These are phyloP conservation scores for Lactifluus hygrophoroides DNA, from an alignment of 768 basidiomycete species.

Conservation along the genomic window DNA sequence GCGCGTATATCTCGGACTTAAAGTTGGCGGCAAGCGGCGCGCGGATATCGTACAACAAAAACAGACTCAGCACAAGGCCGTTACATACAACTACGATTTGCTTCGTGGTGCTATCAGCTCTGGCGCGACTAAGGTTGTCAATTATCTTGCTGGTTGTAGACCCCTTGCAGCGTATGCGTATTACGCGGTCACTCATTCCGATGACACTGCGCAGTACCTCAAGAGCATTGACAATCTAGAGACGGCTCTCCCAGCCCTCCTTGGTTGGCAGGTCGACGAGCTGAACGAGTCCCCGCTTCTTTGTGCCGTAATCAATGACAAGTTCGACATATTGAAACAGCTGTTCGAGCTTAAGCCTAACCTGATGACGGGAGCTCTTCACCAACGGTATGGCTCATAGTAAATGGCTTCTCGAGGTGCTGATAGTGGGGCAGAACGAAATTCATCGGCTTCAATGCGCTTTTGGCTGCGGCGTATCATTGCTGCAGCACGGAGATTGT, in stretches of 20 bases:
- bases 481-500: conserved; percentile 29
- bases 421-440: conserved; percentile 32
- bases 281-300: conserved; percentile 47
- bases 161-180: conserved; percentile 44
- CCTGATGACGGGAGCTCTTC: conserved; percentile 35
- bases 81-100: background rate
- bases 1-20: conserved; percentile 45
- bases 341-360: conserved; percentile 37
- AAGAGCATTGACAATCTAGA: conserved; percentile 34
- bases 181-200: conserved; percentile 37
- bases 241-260: conserved; percentile 36
- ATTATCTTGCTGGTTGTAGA: conserved; percentile 40
- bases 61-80: background rate
- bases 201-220: conserved; percentile 36
- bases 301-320: conserved; percentile 33
- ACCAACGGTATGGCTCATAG: conserved; percentile 32
- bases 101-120: background rate
- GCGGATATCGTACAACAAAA: conserved; percentile 37
- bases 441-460: conserved; percentile 37
- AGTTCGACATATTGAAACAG: conserved; percentile 35
- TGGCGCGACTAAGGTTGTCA: conserved; percentile 28
- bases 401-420: background rate
- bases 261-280: conserved; percentile 41
- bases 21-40: conserved; percentile 57
- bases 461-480: conserved; percentile 35